A percentile compares a stretch with the other conserved stretches of the same genome.
These are phyloP conservation scores for Epichloe glyceriae DNA, from an alignment of 2,329 filamentous ascomycete genomes.

Conservation along the genomic window DNA sequence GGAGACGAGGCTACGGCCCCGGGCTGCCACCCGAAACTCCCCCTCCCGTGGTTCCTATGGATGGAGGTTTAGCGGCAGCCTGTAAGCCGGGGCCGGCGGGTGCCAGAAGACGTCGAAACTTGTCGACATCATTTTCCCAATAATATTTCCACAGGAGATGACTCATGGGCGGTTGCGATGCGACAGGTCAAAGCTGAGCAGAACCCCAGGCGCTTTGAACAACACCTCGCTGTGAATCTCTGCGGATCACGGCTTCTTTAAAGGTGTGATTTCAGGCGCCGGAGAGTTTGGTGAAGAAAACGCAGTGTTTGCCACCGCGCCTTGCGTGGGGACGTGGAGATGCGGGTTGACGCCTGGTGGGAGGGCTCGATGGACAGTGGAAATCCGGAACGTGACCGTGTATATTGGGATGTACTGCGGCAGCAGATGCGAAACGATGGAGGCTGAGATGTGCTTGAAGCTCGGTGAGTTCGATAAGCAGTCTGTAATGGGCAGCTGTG, in stretches of 20 bases:
- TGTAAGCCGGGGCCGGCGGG: conserved; percentile 49
- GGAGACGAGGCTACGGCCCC: conserved; percentile 36
- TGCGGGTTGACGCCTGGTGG: neutral
- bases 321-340: neutral
- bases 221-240: conserved; percentile 85
- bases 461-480: neutral
- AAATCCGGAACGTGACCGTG: neutral
- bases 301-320: neutral
- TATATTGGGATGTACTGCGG: neutral
- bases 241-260: conserved; percentile 79
- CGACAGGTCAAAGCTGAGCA: neutral
- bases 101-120: conserved; percentile 78
- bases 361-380: neutral
- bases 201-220: conserved; percentile 37
- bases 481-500: neutral
- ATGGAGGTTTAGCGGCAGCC: conserved; percentile 39
- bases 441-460: neutral
- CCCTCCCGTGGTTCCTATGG: conserved; percentile 22
- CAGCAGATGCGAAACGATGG: neutral
- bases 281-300: conserved; percentile 10
- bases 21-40: conserved; percentile 24
- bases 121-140: conserved; percentile 94
- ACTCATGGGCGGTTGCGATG: conserved; percentile 57
- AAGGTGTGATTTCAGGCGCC: conserved; percentile 46
- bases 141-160: conserved; percentile 93